Evolutionary conservation across 179 eudicot species (phyloP).

Genomic region (Gypsophila paniculata): DNA sequence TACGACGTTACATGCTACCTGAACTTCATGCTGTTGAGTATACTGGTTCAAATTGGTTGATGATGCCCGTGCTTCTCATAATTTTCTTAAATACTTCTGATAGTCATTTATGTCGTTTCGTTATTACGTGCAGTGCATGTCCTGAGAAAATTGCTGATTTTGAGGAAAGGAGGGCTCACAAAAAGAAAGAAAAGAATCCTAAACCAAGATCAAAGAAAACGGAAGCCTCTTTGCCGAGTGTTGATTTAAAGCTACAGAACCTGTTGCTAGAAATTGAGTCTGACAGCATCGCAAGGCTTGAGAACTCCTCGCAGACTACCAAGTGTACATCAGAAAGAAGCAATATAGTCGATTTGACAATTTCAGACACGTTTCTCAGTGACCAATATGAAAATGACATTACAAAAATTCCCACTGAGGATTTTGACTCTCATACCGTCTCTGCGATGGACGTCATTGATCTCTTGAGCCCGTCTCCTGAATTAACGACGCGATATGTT

Average conservation of each 20-base stretch:
- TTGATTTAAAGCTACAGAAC: slow-evolving; percentile 53
- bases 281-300: slow-evolving; percentile 23
- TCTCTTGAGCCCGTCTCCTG: slow-evolving; percentile 68
- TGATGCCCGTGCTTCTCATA: too few relatives aligned
- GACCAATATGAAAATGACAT: slow-evolving; percentile 18
- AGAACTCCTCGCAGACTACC: slow-evolving; percentile 1
- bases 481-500: slow-evolving; percentile 17
- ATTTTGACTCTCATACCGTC: slow-evolving; percentile 16
- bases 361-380: slow-evolving; percentile 11
- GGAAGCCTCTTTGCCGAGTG: slow-evolving; percentile 35
- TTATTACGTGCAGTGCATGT: slow-evolving; percentile 58
- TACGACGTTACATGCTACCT: background rate
- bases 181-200: slow-evolving; percentile 44
- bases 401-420: background rate
- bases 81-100: background rate
- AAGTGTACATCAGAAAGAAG: slow-evolving; percentile 11
- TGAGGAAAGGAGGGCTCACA: slow-evolving; percentile 51
- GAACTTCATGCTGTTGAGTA: too few relatives aligned
- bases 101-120: too few relatives aligned
- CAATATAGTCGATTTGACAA: slow-evolving; percentile 25
- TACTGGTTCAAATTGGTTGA: too few relatives aligned
- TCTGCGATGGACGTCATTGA: slow-evolving; percentile 46
- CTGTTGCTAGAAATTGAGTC: slow-evolving; percentile 52
- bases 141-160: slow-evolving; percentile 80
- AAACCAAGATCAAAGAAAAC: slow-evolving; percentile 49